Evolutionary conservation across 202 grass and related monocot species (phyloP).

Genomic region (Eragrostis tef): DNA sequence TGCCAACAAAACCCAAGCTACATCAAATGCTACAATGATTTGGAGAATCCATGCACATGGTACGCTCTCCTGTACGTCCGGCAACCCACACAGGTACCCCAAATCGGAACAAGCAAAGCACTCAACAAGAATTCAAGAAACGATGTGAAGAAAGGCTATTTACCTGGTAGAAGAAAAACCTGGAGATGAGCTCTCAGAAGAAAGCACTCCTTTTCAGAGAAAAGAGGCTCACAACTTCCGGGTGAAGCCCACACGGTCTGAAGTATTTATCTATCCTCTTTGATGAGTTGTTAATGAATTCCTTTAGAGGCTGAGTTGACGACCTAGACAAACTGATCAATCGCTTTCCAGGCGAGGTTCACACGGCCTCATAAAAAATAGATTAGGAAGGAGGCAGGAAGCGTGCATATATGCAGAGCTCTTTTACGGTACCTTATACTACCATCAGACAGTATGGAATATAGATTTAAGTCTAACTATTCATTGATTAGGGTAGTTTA

Average conservation of each 20-base stretch:
- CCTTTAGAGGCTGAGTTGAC: too few relatives aligned
- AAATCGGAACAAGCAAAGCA: conserved; percentile 12
- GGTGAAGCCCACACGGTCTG: neutral
- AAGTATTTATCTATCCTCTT: neutral
- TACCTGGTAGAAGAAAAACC: conserved; percentile 7
- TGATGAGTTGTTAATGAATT: too few relatives aligned
- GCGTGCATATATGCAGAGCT: too few relatives aligned
- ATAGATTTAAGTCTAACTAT: too few relatives aligned
- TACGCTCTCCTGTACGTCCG: neutral
- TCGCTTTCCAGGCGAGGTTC: too few relatives aligned
- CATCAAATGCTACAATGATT: neutral
- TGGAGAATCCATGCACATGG: neutral
- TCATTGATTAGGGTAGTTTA: too few relatives aligned
- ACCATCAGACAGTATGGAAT: too few relatives aligned
- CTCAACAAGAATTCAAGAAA: conserved; percentile 17
- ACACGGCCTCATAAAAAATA: too few relatives aligned
- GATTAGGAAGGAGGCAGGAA: too few relatives aligned
- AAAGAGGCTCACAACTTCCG: neutral
- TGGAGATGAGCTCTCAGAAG: neutral
- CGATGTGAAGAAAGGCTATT: neutral
- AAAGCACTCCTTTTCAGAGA: neutral
- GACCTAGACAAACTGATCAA: too few relatives aligned
- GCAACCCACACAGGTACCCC: neutral
- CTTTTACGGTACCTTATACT: too few relatives aligned
- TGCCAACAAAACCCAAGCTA: neutral